These are phyloP conservation scores for Lathyrus sativus DNA, from an alignment of 306 rosid species.

Conservation along the genomic window DNA sequence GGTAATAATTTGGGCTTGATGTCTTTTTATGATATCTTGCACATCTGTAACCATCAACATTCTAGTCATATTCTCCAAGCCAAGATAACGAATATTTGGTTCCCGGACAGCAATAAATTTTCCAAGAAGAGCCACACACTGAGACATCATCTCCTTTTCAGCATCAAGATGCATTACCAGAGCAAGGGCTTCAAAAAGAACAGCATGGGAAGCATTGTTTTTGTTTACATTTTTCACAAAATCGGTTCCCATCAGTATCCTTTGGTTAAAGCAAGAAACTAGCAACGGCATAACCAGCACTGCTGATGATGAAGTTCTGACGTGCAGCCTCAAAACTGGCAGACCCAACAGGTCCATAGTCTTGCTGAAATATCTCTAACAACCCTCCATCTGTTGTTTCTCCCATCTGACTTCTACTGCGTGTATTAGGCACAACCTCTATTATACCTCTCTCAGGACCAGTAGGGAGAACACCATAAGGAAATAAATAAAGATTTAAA, in stretches of 20 bases:
- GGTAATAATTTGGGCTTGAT: too few relatives aligned
- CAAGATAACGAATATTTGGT: too few relatives aligned
- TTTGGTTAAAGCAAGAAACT: slow-evolving; percentile 97
- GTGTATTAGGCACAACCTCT: slow-evolving; percentile 95
- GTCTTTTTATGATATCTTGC: too few relatives aligned
- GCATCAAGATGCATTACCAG: too few relatives aligned
- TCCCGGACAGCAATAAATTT: too few relatives aligned
- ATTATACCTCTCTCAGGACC: slow-evolving; percentile 95
- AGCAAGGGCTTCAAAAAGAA: too few relatives aligned
- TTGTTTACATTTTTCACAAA: too few relatives aligned
- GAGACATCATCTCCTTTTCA: too few relatives aligned
- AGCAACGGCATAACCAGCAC: slow-evolving; percentile 99
- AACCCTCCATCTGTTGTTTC: slow-evolving; percentile 98
- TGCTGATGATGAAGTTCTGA: slow-evolving; percentile 87
- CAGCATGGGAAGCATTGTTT: too few relatives aligned
- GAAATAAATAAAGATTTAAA: slow-evolving; percentile 82
- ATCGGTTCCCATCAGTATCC: slow-evolving; percentile 98
- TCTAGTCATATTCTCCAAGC: too few relatives aligned
- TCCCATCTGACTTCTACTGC: slow-evolving; percentile 99
- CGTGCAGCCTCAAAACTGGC: slow-evolving; percentile 88
- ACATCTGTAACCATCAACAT: too few relatives aligned
- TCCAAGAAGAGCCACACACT: too few relatives aligned
- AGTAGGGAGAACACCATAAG: slow-evolving; percentile 97
- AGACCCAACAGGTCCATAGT: slow-evolving; percentile 89
- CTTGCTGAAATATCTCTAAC: slow-evolving; percentile 96